Conservation (phyloP, 768 basidiomycete genomes). For the Russula lepida region DNA sequence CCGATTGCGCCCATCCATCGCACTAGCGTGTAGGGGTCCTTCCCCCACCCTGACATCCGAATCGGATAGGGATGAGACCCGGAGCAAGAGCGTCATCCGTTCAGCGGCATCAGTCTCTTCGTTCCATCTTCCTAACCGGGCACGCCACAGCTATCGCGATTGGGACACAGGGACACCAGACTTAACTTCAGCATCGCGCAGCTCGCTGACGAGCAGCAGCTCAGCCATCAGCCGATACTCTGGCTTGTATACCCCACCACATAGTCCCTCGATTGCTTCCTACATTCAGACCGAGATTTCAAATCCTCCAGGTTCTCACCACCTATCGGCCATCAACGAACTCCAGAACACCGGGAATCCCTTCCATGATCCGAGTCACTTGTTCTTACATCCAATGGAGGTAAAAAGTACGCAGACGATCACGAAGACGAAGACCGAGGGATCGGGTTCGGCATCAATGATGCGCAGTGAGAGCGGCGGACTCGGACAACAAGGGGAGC, state of each 20-base stretch:
- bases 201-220: conserved; percentile 22
- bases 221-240: conserved; percentile 1
- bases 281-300: background rate
- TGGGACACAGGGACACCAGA: conserved; percentile 3
- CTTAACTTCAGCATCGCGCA: conserved; percentile 25
- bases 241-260: conserved; percentile 21
- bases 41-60: conserved; percentile 5
- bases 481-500: background rate
- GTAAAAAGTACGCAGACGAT: background rate
- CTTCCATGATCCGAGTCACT: background rate
- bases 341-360: background rate
- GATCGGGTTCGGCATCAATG: background rate
- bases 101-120: conserved; percentile 3
- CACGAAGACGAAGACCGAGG: background rate
- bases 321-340: conserved; percentile 15
- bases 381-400: background rate
- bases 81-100: background rate
- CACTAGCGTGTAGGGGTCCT: background rate
- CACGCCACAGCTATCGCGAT: background rate
- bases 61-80: background rate
- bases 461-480: background rate
- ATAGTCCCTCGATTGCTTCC: conserved; percentile 7
- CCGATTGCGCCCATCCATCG: background rate
- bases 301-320: background rate
- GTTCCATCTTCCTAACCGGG: background rate